phyloP scores from a whole-genome alignment of 305 asterid genomes.

The Plantago lanceolata region DNA sequence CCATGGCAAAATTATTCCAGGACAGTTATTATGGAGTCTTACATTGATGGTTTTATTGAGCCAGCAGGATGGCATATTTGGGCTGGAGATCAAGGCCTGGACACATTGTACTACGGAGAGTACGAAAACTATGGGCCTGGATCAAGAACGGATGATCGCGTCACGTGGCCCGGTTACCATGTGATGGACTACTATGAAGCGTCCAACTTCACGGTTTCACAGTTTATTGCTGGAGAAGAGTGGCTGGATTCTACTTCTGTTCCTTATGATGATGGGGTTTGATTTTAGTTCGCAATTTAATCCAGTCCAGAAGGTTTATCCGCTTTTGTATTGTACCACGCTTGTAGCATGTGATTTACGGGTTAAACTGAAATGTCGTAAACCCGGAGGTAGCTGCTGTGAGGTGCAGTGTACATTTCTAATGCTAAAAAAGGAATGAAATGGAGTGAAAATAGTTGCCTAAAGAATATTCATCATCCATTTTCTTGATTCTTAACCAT shows the following conservation, averaged over 20 bases:
- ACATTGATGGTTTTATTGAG: slow-evolving; percentile 47
- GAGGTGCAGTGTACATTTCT: background rate
- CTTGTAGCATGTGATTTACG: too few species aligned
- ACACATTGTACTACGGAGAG: slow-evolving; percentile 76
- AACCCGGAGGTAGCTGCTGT: background rate
- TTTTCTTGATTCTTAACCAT: slow-evolving; percentile 23
- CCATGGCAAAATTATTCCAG: slow-evolving; percentile 71
- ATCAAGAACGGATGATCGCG: slow-evolving; percentile 50
- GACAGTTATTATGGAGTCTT: slow-evolving; percentile 59
- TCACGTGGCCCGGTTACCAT: slow-evolving; percentile 64
- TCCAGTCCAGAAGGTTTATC: background rate
- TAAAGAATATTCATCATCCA: slow-evolving; percentile 22
- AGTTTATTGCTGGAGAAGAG: slow-evolving; percentile 59
- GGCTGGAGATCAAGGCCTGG: slow-evolving; percentile 51
- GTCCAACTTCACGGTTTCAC: slow-evolving; percentile 51
- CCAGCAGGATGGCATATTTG: slow-evolving; percentile 68
- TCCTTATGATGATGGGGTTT: slow-evolving; percentile 71
- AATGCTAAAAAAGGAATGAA: background rate
- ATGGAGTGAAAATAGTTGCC: slow-evolving; percentile 10
- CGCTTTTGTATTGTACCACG: too few species aligned
- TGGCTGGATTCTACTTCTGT: slow-evolving; percentile 83
- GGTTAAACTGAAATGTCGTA: too few species aligned
- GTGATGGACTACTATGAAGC: slow-evolving; percentile 66
- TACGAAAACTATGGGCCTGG: slow-evolving; percentile 69
- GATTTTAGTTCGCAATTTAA: slow-evolving; percentile 12